Evolutionary conservation across 176 grass and related monocot genomes (phyloP), one percentile per base, ranked within the genome.

Genomic region (Bolboschoenus planiculmis): DNA sequence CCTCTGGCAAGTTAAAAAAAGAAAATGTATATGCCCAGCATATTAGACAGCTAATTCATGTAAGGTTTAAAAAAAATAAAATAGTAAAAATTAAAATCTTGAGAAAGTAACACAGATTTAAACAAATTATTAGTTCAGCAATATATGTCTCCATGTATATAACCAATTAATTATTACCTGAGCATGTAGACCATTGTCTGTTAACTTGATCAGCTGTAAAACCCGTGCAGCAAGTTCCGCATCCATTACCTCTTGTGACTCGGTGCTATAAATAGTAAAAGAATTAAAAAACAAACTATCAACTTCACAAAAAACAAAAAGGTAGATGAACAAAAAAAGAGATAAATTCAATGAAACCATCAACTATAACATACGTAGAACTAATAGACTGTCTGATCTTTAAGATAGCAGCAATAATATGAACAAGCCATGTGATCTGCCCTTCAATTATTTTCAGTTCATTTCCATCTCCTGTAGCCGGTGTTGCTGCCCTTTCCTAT

Each of bases 341-440:
- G 46, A n/a, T 67, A 82, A 75, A 36, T 64, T 61, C 20, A 56
- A 59, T 78, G 30, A 76, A 77, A 77, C 1, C 9, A 4, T 29
- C 42, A 65, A 63, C 57, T 72, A 54, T 40, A 39, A 77, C 73
- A 77, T 90, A 93, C 97, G 92, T 92, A 76, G 86, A 91, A 84
- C 93, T 87, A 81, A 87, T 62, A 56, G 88, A 88, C 80, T 96
- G 97, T 81, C 91, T 93, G 82, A 90, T 84, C 85, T 99, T 99
- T 36, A 99, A 82, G 91, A 99, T 92, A 78, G 97, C 90, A 85
- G 91, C 93, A 87, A 99, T 92, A 66, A 99, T 93, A 89, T 99
- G 91, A 83, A 99, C 89, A 47, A 99, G 89, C 97, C 97, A 99
- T 87, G 97, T 82, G 86, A 99, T 90, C 75, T 93, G 97, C n/a